Percentiles rank a stretch among this genome's conserved stretches.
Conservation (phyloP, 352 stramenopile genomes). For the Globisporangium uncinulatum region DNA sequence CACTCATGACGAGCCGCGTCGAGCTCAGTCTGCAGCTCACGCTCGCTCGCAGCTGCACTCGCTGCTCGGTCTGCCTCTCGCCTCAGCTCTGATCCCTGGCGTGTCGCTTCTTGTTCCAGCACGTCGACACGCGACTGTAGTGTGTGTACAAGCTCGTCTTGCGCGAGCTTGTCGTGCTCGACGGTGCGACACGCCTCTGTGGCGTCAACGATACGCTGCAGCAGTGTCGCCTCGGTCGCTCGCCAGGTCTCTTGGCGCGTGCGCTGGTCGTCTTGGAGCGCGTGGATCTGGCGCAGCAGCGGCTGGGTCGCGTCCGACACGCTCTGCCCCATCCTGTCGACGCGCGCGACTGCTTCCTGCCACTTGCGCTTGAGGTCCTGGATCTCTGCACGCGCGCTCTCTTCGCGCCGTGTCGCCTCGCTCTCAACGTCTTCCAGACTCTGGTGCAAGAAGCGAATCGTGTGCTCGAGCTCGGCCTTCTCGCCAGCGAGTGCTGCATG, state of each 20-base stretch:
- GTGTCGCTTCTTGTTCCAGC: constrained; percentile 24
- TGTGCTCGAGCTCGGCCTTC: constrained; percentile 53
- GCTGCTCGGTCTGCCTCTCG: constrained; percentile 33
- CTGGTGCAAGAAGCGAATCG: constrained; percentile 54
- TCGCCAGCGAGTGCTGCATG: constrained; percentile 45
- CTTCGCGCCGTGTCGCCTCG: constrained; percentile 51
- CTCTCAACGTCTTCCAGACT: constrained; percentile 46
- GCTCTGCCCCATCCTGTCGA: constrained; percentile 64
- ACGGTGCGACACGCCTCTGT: constrained; percentile 22
- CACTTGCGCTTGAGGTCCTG: constrained; percentile 69
- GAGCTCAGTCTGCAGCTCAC: constrained; percentile 29
- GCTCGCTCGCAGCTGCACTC: constrained; percentile 21
- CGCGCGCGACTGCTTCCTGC: constrained; percentile 59
- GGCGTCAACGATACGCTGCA: constrained; percentile 36
- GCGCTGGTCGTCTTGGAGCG: constrained; percentile 62
- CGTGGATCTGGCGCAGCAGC: constrained; percentile 66
- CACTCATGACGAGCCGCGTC: constrained; percentile 45
- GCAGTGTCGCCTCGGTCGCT: constrained; percentile 33
- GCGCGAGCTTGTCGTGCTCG: constrained; percentile 36
- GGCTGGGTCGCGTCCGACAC: constrained; percentile 70
- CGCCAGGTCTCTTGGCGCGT: constrained; percentile 53
- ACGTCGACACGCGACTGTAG: constrained; percentile 27
- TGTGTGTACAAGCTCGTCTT: constrained; percentile 31
- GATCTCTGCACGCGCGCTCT: constrained; percentile 50
- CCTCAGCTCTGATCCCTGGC: constrained; percentile 23